Conservation (phyloP, 2,329 filamentous ascomycete genomes). For the Colletotrichum brevisporum region DNA sequence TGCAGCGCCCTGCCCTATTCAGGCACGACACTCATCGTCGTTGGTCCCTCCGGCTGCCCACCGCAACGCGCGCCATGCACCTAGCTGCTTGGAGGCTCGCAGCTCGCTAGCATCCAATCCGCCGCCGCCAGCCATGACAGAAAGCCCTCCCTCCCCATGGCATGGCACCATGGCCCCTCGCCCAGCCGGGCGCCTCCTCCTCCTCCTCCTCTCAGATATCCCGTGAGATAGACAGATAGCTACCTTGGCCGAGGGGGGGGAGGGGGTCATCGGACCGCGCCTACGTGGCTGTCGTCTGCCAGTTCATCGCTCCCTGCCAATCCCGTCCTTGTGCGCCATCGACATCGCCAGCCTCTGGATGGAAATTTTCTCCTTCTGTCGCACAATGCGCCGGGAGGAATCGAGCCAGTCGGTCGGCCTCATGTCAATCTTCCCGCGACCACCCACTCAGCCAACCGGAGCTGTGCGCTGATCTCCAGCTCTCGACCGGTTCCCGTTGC, state of each 20-base stretch:
- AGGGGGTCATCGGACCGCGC: constrained; percentile 29
- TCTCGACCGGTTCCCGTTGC: not conserved
- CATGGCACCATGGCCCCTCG: no score
- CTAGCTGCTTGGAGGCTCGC: constrained; percentile 24
- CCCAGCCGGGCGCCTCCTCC: not conserved
- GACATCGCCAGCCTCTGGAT: not conserved
- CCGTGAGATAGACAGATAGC: constrained; percentile 9
- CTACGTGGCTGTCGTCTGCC: constrained; percentile 17
- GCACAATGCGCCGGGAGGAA: not conserved
- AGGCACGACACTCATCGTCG: constrained; percentile 19
- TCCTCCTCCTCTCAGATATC: constrained; percentile 13
- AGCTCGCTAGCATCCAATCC: constrained; percentile 15
- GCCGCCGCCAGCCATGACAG: constrained; percentile 7
- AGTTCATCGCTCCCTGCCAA: constrained; percentile 14
- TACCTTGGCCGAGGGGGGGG: no score
- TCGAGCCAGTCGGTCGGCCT: not conserved
- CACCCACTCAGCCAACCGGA: constrained; percentile 2
- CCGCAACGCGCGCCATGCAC: constrained; percentile 19
- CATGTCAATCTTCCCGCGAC: not conserved
- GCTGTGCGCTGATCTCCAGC: not conserved
- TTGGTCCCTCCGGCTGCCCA: constrained; percentile 20
- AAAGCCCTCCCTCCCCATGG: no score
- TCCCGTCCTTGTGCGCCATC: constrained; percentile 6
- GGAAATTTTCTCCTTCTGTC: constrained; percentile 21
- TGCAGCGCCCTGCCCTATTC: constrained; percentile 37